Base-by-base conservation (phyloP, 2,329 filamentous ascomycete species). In the Aspergillus pseudoglaucus region DNA sequence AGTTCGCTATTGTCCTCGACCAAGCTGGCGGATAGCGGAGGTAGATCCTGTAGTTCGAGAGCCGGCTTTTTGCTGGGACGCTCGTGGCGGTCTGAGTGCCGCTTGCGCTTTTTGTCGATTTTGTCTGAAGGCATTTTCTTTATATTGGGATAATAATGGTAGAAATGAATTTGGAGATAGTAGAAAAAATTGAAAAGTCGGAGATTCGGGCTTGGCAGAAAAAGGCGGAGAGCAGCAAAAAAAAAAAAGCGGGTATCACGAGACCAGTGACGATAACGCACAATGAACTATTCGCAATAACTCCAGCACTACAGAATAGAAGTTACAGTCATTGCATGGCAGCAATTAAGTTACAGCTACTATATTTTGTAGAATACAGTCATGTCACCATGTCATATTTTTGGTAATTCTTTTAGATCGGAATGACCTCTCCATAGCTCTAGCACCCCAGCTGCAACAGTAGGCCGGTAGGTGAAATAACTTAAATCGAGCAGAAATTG, bases 101-200 rank as follows among this genome's bases (percentile, higher is more conserved):
- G 68, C 65, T 79, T 79, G 55, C 76, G 68, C 68, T 79, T 79
- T 59, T 75, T 77, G 44, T 75, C 72, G 32, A 59, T 50, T 45
- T 65, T 65, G 23, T 60, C 54, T 14, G 57, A 60, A 18, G 61
- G 59, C 68, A 70, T 70, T 45, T 25, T 60, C 41, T 10, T 44
- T 33, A 22, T n/a, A n/a, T 17, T 14, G 12, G 15, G 9, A 20
- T 18, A 10, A 32, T 20, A 41, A 40, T 38, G n/a, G 33, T 35
- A 22, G 5, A 7, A 40, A 12, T 23, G 38, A 6, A 40, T 15
- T 23, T 40, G 38, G 38, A 27, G 22, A n/a, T 18, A 12, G 20
- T 20, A 15, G 20, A 42, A 45, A 39, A 18, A 43, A 48, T 42
- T 46, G 30, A 25, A 7, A 27, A 27, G 23, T 15, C 40, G 45